phyloP scores from a whole-genome alignment of 1,284 basidiomycete genomes.

The Apiotrichum montevideense region DNA sequence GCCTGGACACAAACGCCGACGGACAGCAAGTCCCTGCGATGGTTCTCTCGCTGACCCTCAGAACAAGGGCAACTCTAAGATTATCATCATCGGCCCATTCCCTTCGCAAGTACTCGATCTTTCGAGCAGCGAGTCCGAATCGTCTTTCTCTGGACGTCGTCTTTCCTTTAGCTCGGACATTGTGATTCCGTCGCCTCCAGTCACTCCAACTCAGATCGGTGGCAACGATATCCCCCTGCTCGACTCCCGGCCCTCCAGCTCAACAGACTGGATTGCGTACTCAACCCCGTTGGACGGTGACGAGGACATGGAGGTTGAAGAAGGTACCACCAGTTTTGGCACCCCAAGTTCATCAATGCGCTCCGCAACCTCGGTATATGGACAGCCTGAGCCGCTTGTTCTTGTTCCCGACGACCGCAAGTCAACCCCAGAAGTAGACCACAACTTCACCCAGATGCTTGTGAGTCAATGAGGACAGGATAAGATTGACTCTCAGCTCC shows the following conservation, averaged over 20 bases:
- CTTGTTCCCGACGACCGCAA: background rate
- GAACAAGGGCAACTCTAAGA: background rate
- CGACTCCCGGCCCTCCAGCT: background rate
- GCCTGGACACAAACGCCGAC: background rate
- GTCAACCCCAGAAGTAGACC: background rate
- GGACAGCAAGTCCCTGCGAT: background rate
- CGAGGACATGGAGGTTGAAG: background rate
- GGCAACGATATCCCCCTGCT: background rate
- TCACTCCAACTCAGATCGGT: background rate
- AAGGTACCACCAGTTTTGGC: background rate
- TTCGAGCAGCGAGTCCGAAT: slow-evolving; percentile 14
- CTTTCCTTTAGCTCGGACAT: background rate
- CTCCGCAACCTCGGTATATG: background rate
- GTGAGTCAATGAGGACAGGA: background rate
- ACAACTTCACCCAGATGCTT: background rate
- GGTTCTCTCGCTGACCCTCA: background rate
- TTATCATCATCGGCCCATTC: slow-evolving; percentile 11
- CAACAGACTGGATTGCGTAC: slow-evolving; percentile 10
- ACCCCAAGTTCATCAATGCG: background rate
- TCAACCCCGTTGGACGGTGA: slow-evolving; percentile 3
- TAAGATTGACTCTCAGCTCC: background rate
- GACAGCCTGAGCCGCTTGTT: background rate
- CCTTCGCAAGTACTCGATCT: slow-evolving; percentile 7
- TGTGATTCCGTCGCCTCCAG: background rate
- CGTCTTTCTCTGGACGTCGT: slow-evolving; percentile 8